Percentiles rank a stretch among this genome's conserved stretches.
These are phyloP conservation scores for Lagenidium giganteum DNA, from an alignment of 352 stramenopile species.

Conservation along the genomic window DNA sequence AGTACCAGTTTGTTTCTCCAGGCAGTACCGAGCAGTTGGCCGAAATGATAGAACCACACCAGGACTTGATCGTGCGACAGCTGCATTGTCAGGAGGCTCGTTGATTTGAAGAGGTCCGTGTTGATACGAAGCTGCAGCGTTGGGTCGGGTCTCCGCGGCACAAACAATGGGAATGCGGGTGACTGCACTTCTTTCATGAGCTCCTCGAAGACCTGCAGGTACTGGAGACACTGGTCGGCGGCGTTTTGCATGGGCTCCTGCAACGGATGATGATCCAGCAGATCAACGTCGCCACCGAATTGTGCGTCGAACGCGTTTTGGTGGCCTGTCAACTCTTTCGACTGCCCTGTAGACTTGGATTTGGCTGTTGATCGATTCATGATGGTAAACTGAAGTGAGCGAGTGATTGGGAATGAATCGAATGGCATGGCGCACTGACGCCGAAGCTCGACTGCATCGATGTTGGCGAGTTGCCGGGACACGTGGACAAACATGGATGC, in stretches of 20 bases:
- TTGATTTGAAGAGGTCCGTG: slow-evolving; percentile 16
- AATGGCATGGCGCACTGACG: slow-evolving; percentile 26
- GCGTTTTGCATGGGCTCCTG: too few species aligned
- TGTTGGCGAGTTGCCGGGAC: slow-evolving; percentile 6
- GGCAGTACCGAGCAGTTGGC: slow-evolving; percentile 39
- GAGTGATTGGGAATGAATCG: slow-evolving; percentile 28
- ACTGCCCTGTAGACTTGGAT: too few species aligned
- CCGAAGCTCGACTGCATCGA: slow-evolving; percentile 21
- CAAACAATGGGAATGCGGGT: slow-evolving; percentile 32
- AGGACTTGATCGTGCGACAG: slow-evolving; percentile 16
- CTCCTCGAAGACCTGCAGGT: slow-evolving; percentile 32
- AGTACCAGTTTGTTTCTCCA: slow-evolving; percentile 37
- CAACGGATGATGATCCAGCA: too few species aligned
- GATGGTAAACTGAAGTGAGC: slow-evolving; percentile 26
- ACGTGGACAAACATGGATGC: slow-evolving; percentile 9
- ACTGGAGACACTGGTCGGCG: slow-evolving; percentile 26
- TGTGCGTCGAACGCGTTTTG: too few species aligned
- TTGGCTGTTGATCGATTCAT: too few species aligned
- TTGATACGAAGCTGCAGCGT: slow-evolving; percentile 35
- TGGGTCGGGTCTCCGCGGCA: slow-evolving; percentile 6
- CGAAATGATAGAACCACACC: slow-evolving; percentile 34
- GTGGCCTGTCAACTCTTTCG: too few species aligned
- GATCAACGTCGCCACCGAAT: slow-evolving; percentile 16
- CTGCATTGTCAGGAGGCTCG: not conserved
- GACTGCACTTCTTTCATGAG: slow-evolving; percentile 37